A percentile compares a stretch with the other conserved stretches of the same genome.
These are phyloP conservation scores for Puccinellia tenuiflora DNA, from an alignment of 176 grass and related monocot species.

Conservation along the genomic window DNA sequence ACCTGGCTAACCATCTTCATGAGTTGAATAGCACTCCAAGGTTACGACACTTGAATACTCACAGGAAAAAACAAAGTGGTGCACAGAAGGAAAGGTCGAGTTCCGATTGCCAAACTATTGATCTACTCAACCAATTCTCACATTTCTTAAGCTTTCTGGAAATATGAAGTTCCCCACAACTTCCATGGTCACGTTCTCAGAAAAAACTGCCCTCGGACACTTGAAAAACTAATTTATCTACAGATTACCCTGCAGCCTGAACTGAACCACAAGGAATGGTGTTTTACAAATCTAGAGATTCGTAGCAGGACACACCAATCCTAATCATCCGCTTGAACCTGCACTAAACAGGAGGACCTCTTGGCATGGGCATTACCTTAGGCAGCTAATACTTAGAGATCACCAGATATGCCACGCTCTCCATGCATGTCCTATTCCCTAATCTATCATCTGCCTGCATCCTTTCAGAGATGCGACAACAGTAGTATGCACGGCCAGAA, in stretches of 20 bases:
- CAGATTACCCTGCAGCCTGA: no score
- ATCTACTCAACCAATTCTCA: neutral
- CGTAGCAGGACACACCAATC: neutral
- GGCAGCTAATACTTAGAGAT: no score
- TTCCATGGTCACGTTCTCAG: neutral
- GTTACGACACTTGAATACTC: neutral
- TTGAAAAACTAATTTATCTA: neutral
- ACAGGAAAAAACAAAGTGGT: neutral
- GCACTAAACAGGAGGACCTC: neutral
- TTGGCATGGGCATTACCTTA: no score
- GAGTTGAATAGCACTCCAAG: neutral
- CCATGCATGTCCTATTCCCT: no score
- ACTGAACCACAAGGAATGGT: no score
- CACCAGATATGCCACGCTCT: no score
- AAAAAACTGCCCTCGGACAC: neutral
- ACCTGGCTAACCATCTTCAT: neutral
- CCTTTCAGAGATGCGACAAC: neutral
- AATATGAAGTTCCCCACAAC: neutral
- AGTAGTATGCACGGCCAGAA: neutral
- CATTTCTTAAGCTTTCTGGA: neutral
- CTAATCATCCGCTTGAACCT: neutral
- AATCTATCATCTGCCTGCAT: neutral
- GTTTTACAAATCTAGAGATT: neutral
- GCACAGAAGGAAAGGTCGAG: neutral
- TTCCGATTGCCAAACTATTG: neutral